A percentile compares a stretch with the other conserved stretches of the same genome.
phyloP scores from a whole-genome alignment of 176 grass and related monocot genomes.

The sorghum (Sorghum bicolor) region Sorghum_bicolor_NCBIv3 NC_012870.2:58041501-58042000 shows the following conservation, averaged over 20 bases:
- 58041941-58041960: background rate
- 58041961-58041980: background rate
- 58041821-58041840: background rate
- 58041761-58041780: background rate
- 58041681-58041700: background rate
- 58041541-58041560: background rate
- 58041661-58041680: background rate
- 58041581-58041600: background rate
- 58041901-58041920: background rate
- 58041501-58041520: conserved; percentile 26
- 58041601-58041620: background rate
- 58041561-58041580: conserved; percentile 13
- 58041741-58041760: background rate
- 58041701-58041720: background rate
- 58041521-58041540: conserved; percentile 16
- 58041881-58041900: background rate
- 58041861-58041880: background rate
- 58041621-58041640: background rate
- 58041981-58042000: background rate
- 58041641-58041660: background rate
- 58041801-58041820: background rate
- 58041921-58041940: background rate
- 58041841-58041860: background rate
- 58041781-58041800: background rate
- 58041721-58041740: background rate